Conservation (phyloP, 495 filamentous ascomycete genomes). For the Penicillium canescens region DNA sequence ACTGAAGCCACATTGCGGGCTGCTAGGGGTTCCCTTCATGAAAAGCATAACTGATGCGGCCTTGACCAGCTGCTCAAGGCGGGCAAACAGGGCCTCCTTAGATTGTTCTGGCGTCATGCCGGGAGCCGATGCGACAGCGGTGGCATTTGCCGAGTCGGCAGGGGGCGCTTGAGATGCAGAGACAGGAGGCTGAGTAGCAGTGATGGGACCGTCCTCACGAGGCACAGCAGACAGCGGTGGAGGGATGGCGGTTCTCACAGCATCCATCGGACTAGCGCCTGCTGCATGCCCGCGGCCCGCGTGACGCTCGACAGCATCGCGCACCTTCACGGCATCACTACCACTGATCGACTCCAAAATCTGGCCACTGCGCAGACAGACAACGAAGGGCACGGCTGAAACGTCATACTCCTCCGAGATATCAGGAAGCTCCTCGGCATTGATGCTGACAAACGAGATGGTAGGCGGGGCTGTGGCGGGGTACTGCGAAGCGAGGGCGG, state of each 20-base stretch:
- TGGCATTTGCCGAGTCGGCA: conserved; percentile 27
- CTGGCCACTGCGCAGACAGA: conserved; percentile 69
- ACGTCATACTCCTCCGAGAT: conserved; percentile 89
- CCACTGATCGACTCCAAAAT: conserved; percentile 82
- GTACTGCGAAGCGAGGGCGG: conserved; percentile 81
- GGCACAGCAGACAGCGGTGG: conserved; percentile 51
- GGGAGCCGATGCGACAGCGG: conserved; percentile 26
- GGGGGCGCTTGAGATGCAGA: conserved; percentile 50
- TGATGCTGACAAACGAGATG: conserved; percentile 80
- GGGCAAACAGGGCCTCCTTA: conserved; percentile 76
- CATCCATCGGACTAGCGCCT: conserved; percentile 20
- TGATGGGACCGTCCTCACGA: conserved; percentile 39
- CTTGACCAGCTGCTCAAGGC: conserved; percentile 79
- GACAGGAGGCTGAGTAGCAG: conserved; percentile 40
- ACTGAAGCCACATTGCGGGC: conserved; percentile 93
- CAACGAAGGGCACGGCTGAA: conserved; percentile 87
- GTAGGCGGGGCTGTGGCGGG: conserved; percentile 61
- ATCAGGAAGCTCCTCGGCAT: conserved; percentile 87
- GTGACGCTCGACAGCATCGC: conserved; percentile 79
- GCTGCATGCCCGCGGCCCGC: conserved; percentile 43
- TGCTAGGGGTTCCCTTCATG: conserved; percentile 77
- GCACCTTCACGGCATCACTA: conserved; percentile 80
- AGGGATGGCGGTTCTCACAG: conserved; percentile 46
- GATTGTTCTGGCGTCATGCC: conserved; percentile 52
- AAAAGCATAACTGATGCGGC: conserved; percentile 98